phyloP scores from a whole-genome alignment of 352 stramenopile species.

The Hyaloperonospora arabidopsidis region DNA sequence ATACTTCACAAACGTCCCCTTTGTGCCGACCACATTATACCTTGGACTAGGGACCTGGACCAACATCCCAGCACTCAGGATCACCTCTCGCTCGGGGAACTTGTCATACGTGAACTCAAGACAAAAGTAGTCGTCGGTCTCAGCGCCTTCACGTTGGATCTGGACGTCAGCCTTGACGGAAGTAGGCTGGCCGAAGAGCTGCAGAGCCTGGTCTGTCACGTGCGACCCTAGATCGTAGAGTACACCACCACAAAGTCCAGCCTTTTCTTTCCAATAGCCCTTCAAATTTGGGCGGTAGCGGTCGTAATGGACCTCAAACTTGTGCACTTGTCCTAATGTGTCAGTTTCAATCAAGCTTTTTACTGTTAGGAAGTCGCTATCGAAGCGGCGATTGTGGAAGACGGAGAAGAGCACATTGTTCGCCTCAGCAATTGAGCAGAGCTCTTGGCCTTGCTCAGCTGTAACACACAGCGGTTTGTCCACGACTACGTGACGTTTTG shows the following conservation, averaged over 20 bases:
- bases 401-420: conserved; percentile 61
- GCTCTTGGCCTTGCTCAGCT: conserved; percentile 39
- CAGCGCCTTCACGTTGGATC: conserved; percentile 55
- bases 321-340: conserved; percentile 41
- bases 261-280: conserved; percentile 73
- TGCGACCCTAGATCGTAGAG: conserved; percentile 69
- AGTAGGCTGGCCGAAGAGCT: conserved; percentile 52
- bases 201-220: conserved; percentile 57
- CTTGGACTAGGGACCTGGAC: conserved; percentile 51
- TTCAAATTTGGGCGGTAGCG: conserved; percentile 63
- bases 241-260: conserved; percentile 43
- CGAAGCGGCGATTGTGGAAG: conserved; percentile 28
- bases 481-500: conserved; percentile 69
- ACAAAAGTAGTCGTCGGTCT: conserved; percentile 71
- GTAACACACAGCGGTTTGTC: conserved; percentile 71
- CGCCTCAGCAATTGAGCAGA: conserved; percentile 36
- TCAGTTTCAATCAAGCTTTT: conserved; percentile 37
- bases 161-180: conserved; percentile 41
- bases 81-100: conserved; percentile 40
- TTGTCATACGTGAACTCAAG: conserved; percentile 54
- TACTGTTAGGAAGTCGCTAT: conserved; percentile 70
- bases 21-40: conserved; percentile 54
- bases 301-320: conserved; percentile 62
- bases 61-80: conserved; percentile 61
- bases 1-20: conserved; percentile 52